These are phyloP conservation scores for Phoma sp. DNA, from an alignment of 2,329 filamentous ascomycete genomes.

Conservation along the genomic window DNA sequence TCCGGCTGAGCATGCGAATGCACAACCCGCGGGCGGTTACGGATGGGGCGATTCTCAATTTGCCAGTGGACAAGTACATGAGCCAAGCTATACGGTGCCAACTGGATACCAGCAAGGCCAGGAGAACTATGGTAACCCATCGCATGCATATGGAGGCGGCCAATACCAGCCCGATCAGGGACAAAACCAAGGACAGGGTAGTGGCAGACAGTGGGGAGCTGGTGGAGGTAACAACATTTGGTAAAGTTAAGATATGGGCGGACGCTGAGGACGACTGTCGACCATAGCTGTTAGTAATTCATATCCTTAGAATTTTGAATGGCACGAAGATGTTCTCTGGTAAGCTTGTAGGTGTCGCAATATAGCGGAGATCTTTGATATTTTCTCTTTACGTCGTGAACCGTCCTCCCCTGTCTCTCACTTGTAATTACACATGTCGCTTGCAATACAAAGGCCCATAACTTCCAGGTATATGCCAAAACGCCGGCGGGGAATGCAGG, in stretches of 20 bases:
- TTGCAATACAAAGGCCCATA: conserved; percentile 23
- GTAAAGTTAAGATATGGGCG: conserved; percentile 13
- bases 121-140: conserved; percentile 32
- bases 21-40: conserved; percentile 30
- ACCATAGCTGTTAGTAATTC: background rate
- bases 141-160: conserved; percentile 19
- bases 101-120: conserved; percentile 48
- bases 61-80: conserved; percentile 38
- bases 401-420: conserved; percentile 3
- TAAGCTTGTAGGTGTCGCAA: background rate
- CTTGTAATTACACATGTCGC: conserved; percentile 20
- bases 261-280: background rate
- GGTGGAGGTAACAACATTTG: conserved; percentile 38
- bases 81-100: conserved; percentile 42
- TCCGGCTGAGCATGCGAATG: conserved; percentile 35
- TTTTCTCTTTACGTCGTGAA: conserved; percentile 15
- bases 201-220: conserved; percentile 40
- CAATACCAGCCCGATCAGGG: conserved; percentile 33
- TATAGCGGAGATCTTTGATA: conserved; percentile 27
- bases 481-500: conserved; percentile 40
- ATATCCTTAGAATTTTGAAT: background rate
- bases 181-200: conserved; percentile 21
- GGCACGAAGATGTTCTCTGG: background rate
- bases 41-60: conserved; percentile 40
- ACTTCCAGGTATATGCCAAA: conserved; percentile 26